phyloP scores from a whole-genome alignment of 75 land plant species.

The Adiantum capillusveneris region DNA sequence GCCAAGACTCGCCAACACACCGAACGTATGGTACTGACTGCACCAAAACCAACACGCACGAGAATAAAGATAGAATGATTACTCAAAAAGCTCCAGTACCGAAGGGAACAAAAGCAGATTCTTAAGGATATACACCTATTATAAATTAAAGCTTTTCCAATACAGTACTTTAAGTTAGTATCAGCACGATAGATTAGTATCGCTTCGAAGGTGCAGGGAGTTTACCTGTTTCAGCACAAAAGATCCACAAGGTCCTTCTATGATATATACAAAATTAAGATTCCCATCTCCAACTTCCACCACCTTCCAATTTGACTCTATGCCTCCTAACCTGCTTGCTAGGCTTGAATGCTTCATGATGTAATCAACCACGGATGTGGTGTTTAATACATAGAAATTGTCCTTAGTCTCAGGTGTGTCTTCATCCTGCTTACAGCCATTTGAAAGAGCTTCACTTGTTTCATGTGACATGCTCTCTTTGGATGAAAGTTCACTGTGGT shows the following conservation, averaged over 20 bases:
- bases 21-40: slow-evolving; percentile 93
- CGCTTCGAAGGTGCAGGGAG: too few relatives aligned
- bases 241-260: slow-evolving; percentile 53
- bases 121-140: too few relatives aligned
- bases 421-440: not conserved
- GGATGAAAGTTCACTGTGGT: too few relatives aligned
- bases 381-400: slow-evolving; percentile 14
- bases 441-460: not conserved
- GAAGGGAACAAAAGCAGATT: too few relatives aligned
- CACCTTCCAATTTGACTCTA: slow-evolving; percentile 15
- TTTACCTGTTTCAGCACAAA: slow-evolving; percentile 89
- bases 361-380: slow-evolving; percentile 11
- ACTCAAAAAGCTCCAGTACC: too few relatives aligned
- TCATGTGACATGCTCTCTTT: too few relatives aligned
- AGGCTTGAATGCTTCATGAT: slow-evolving; percentile 10
- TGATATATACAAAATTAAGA: slow-evolving; percentile 81
- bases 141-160: too few relatives aligned
- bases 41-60: too few relatives aligned
- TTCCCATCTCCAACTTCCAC: slow-evolving; percentile 94
- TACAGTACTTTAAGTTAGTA: too few relatives aligned
- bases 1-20: slow-evolving; percentile 93
- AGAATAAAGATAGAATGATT: too few relatives aligned
- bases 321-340: slow-evolving; percentile 19
- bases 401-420: not conserved
- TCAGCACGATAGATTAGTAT: too few relatives aligned